phyloP scores from a whole-genome alignment of 306 rosid species.

The Chamaecrista fasciculata region DNA sequence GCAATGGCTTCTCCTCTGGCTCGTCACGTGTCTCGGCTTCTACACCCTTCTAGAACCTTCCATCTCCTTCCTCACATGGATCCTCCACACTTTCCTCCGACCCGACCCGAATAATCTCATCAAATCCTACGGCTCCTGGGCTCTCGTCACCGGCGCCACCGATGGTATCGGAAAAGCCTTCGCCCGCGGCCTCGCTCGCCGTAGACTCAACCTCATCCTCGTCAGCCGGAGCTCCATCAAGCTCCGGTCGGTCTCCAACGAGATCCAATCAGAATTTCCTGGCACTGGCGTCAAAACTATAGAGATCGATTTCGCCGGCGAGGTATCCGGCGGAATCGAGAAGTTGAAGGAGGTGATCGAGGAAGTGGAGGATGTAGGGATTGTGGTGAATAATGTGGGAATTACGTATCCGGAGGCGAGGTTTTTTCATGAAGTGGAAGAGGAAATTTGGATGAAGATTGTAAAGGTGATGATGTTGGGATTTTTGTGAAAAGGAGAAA shows the following conservation, averaged over 20 bases:
- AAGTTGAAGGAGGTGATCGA: constrained; percentile 33
- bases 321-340: constrained; percentile 18
- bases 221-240: constrained; percentile 53
- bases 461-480: too few species aligned
- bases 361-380: constrained; percentile 46
- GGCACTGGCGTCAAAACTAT: constrained; percentile 22
- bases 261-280: constrained; percentile 40
- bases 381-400: constrained; percentile 74
- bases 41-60: not conserved
- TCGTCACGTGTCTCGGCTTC: constrained; percentile 33
- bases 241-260: constrained; percentile 48
- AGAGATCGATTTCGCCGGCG: constrained; percentile 52
- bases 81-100: constrained; percentile 26
- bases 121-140: constrained; percentile 44
- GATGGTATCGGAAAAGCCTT: constrained; percentile 51
- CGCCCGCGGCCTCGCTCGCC: constrained; percentile 25
- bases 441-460: constrained; percentile 59
- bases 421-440: constrained; percentile 64
- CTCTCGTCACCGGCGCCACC: constrained; percentile 46
- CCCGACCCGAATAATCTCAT: constrained; percentile 28
- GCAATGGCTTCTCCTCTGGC: not conserved
- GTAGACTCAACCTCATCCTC: constrained; percentile 52
- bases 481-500: too few species aligned
- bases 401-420: constrained; percentile 56
- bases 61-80: constrained; percentile 13